phyloP scores from a whole-genome alignment of 257 asterid genomes.

The Anisodus tanguticus region DNA sequence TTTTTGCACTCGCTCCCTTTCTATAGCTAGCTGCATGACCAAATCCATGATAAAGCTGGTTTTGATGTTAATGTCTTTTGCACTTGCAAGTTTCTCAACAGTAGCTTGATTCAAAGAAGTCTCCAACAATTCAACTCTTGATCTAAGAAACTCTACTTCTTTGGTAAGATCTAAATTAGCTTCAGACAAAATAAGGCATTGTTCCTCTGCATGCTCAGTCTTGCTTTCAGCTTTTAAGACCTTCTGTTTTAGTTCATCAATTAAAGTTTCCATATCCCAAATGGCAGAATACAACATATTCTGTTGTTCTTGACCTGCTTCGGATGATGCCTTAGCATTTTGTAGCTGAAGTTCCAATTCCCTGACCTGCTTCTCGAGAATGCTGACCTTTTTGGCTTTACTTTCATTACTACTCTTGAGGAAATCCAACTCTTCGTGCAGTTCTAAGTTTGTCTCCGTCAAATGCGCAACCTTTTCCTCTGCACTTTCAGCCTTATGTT shows the following conservation, averaged over 20 bases:
- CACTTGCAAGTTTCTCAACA: conserved; percentile 59
- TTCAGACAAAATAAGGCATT: conserved; percentile 57
- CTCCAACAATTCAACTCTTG: conserved; percentile 55
- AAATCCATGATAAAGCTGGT: conserved; percentile 64
- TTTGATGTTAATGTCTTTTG: conserved; percentile 62
- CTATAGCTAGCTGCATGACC: conserved; percentile 69
- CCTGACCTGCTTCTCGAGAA: conserved; percentile 69
- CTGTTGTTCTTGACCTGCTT: conserved; percentile 89
- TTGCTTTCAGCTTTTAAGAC: conserved; percentile 66
- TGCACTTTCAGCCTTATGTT: conserved; percentile 45
- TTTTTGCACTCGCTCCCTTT: conserved; percentile 78
- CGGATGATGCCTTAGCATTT: conserved; percentile 73
- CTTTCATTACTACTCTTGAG: conserved; percentile 67
- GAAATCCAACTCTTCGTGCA: conserved; percentile 73
- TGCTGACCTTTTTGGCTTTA: conserved; percentile 58
- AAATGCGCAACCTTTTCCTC: conserved; percentile 55
- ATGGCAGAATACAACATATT: conserved; percentile 83
- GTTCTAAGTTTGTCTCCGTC: conserved; percentile 71
- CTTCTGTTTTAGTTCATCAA: conserved; percentile 86
- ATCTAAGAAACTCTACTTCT: conserved; percentile 57
- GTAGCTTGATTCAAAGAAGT: conserved; percentile 54
- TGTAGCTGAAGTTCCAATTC: conserved; percentile 72
- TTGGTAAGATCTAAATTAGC: conserved; percentile 62
- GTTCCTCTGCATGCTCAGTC: conserved; percentile 68
- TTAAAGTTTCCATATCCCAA: conserved; percentile 96